Evolutionary conservation across 2,329 filamentous ascomycete genomes (phyloP), one percentile per base, ranked within the genome.

Genomic region (Sclerotinia glacialis): DNA sequence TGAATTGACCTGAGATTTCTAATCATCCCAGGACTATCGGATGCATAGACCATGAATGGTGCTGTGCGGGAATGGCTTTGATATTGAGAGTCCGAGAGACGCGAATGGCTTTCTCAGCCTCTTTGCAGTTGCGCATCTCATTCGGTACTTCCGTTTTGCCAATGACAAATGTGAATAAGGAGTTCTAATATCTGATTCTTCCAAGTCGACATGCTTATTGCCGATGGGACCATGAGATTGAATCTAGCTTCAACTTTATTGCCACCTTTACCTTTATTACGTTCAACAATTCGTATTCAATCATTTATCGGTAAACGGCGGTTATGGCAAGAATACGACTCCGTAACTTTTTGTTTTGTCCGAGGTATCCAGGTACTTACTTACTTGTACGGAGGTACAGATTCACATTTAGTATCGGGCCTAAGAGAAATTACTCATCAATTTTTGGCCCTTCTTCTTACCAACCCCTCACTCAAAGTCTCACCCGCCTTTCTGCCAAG

Each of bases 11-110:
- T 67, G 67, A 68, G 37, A 60, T 67, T 64, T 53, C 52, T 50
- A 47, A 64, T 56, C 50, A 63, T 64, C 56, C 52, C 37, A 47
- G 34, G 23, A 55, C 50, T 47, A 64, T 56, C 58, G 63, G 61
- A 69, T 71, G 71, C 70, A 73, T 70, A 65, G 67, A 47, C 67
- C 72, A 49, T 52, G 52, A 59, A 54, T 67, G 67, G 71, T 70
- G 60, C 72, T 69, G 71, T 72, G 71, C 71, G 65, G 59, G 64
- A 40, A 65, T 54, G 68, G 55, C 54, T 59, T 52, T 65, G 64
- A 50, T 52, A 11, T 34, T 14, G 21, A 26, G 23, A 47, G 21
- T 54, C 46, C 26, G n/a, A 52, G 14, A 42, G 44, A 50, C 28
- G 26, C 53, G 28, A 44, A 46, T 44, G 58, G 63, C 49, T 55